phyloP scores from a whole-genome alignment of 2,329 filamentous ascomycete species.

The Paraconiothyrium sp. region DNA sequence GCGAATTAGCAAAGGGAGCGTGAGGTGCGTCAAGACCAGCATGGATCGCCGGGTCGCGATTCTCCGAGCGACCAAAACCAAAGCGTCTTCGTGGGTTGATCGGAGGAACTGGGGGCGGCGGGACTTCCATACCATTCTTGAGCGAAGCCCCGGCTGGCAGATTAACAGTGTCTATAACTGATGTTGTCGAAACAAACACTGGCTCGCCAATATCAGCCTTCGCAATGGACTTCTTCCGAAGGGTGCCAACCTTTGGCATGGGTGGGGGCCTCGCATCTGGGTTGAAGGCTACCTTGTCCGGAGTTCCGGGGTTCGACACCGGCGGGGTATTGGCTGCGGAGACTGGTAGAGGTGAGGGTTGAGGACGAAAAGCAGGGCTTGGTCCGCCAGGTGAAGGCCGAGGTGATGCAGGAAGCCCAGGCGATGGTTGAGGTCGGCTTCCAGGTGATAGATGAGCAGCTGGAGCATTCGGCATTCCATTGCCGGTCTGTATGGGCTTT shows the following conservation, averaged over 20 bases:
- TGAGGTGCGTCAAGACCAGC: slow-evolving; percentile 42
- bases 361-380: slow-evolving; percentile 50
- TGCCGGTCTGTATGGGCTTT: slow-evolving; percentile 47
- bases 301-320: slow-evolving; percentile 57
- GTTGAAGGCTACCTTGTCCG: slow-evolving; percentile 48
- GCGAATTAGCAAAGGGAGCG: slow-evolving; percentile 41
- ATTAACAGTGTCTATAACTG: slow-evolving; percentile 66
- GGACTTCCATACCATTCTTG: slow-evolving; percentile 58
- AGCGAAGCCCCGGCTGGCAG: slow-evolving; percentile 65
- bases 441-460: slow-evolving; percentile 38
- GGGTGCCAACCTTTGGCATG: slow-evolving; percentile 34
- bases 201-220: slow-evolving; percentile 72
- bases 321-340: slow-evolving; percentile 65
- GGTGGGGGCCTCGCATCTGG: slow-evolving; percentile 38
- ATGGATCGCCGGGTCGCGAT: slow-evolving; percentile 54
- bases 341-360: slow-evolving; percentile 58
- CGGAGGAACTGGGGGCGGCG: slow-evolving; percentile 63
- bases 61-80: slow-evolving; percentile 49
- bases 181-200: slow-evolving; percentile 63
- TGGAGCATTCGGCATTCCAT: slow-evolving; percentile 27
- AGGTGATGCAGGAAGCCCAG: slow-evolving; percentile 47
- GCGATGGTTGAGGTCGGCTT: slow-evolving; percentile 30
- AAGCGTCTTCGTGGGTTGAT: slow-evolving; percentile 68
- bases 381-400: slow-evolving; percentile 50
- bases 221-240: slow-evolving; percentile 66